Percentiles rank a stretch among this genome's conserved stretches.
These are phyloP conservation scores for Lyophyllum shimeji DNA, from an alignment of 768 basidiomycete genomes.

Conservation along the genomic window DNA sequence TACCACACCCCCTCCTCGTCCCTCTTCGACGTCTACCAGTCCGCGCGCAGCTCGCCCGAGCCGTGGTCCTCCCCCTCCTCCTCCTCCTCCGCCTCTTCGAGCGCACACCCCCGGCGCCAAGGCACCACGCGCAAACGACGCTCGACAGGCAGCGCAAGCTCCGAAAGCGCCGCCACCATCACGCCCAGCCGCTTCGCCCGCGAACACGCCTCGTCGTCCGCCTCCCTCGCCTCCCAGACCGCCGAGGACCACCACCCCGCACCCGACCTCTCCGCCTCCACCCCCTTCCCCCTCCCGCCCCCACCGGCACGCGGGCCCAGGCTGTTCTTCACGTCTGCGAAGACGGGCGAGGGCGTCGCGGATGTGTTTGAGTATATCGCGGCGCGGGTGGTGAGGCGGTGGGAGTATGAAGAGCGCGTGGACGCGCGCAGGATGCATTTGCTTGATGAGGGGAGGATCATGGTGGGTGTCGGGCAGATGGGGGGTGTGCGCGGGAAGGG, in stretches of 20 bases:
- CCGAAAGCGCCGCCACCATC: too few species aligned
- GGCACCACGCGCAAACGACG: too few species aligned
- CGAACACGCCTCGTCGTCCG: too few species aligned
- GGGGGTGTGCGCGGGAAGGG: too few species aligned
- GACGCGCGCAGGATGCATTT: constrained; percentile 43
- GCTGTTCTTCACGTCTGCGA: constrained; percentile 76
- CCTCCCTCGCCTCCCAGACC: too few species aligned
- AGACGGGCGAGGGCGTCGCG: constrained; percentile 69
- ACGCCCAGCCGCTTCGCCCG: too few species aligned
- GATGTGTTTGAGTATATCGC: constrained; percentile 82
- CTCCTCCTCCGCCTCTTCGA: constrained; percentile 18
- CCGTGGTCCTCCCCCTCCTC: constrained; percentile 23
- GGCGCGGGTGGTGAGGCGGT: constrained; percentile 54
- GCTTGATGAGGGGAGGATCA: too few species aligned
- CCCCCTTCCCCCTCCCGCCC: too few species aligned
- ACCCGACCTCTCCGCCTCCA: too few species aligned
- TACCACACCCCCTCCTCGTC: constrained; percentile 83
- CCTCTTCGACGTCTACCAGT: constrained; percentile 60
- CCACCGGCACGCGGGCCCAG: constrained; percentile 55
- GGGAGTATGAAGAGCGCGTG: constrained; percentile 66
- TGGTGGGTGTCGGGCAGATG: too few species aligned
- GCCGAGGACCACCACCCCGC: too few species aligned
- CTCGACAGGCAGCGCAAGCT: too few species aligned
- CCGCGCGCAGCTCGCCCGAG: constrained; percentile 61
- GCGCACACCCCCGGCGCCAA: constrained; percentile 24